Evolutionary conservation across 139 green algal species (phyloP), one percentile per base, ranked within the genome.

Genomic region (Trebouxia sp.): DNA sequence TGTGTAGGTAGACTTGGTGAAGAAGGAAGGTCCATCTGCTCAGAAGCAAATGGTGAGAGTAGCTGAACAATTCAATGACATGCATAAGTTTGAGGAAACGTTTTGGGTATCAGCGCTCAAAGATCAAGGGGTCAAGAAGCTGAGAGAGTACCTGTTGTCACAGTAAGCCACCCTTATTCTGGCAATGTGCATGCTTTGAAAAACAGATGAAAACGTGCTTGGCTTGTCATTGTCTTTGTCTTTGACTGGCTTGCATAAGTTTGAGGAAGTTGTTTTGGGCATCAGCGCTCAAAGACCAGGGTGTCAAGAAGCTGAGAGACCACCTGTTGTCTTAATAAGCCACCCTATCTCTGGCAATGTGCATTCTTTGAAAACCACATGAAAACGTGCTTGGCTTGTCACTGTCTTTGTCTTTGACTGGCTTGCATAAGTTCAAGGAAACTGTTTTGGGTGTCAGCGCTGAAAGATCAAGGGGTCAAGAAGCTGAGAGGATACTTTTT

Each of bases 1-100:
- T 8, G 10, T 55, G 77, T 39, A 82, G 78, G 45, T 77, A 14
- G 65, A 82, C 17, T 28, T 65, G 17, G 28, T 82, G 28, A 66
- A 32, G 26, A 82, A 69, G 65, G 62, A 78, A 48, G 37, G 72
- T 0, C 30, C 41, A 35, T 58, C 72, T 24, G 66, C 39, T 6
- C 28, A 39, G 77, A n/a, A 51, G 43, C 62, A 67, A 42, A 32
- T 76, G n/a, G 4, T 51, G 7, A 35, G 32, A 28, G 26, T 82
- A 30, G 26, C 42, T 24, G 78, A 76, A 20, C 78, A 66, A 28
- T 65, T 82, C 6, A 41, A 48, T 7, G 48, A 17, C 6, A 30
- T 82, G 9, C 62, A 77, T 42, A 53, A 9, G 4, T 82, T 82
- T 32, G 43, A 67, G 11, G 22, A 55, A 10, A 66, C 28, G 43